Evolutionary conservation across 331 rosid genomes (phyloP), one percentile per base, ranked within the genome.

Genomic region (Acacia concinna): DNA sequence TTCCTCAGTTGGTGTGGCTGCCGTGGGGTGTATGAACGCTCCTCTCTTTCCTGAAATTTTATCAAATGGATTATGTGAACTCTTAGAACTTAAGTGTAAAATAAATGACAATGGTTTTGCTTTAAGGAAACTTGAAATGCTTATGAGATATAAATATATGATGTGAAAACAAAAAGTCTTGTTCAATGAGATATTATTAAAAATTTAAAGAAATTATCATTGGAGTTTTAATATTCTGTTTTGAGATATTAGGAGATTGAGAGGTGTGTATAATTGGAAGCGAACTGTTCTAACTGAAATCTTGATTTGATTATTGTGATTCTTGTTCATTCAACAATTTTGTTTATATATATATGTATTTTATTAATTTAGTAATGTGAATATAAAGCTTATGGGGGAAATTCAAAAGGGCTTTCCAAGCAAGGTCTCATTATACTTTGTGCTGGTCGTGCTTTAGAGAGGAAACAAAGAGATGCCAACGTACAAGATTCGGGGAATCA

Each of bases 401-500:
- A 46, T 46, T 46, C 52, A 46, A 15, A 46, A 46, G n/a, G 52
- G 14, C 7, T 46, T 46, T 15, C 1, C 6, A 46, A 15, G 18
- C 3, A 15, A 46, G 52, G 20, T 15, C 52, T 14, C 52, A 20
- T 46, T 46, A 46, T 46, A 17, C 52, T 46, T 44, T 15, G 17
- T 46, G 5, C 52, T 2, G 52, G 52, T 15, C 52, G 15, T 17
- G 49, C 30, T 68, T 30, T 72, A 15, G 17, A 78, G 74, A 18
- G 46, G 30, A 79, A 62, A 34, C 68, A 17, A 47, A 83, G 43
- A 70, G 73, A 93, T 95, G 99, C 99, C 98, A 62, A 91, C 90
- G 17, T 95, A 93, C 88, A 85, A 67, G 63, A 83, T 93, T 38
- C 84, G 97, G 80, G 99, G 97, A 80, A 78, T 95, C 82, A 84